Evolutionary conservation across 495 filamentous ascomycete species (phyloP).

Genomic region (Aspergillus sparsus): DNA sequence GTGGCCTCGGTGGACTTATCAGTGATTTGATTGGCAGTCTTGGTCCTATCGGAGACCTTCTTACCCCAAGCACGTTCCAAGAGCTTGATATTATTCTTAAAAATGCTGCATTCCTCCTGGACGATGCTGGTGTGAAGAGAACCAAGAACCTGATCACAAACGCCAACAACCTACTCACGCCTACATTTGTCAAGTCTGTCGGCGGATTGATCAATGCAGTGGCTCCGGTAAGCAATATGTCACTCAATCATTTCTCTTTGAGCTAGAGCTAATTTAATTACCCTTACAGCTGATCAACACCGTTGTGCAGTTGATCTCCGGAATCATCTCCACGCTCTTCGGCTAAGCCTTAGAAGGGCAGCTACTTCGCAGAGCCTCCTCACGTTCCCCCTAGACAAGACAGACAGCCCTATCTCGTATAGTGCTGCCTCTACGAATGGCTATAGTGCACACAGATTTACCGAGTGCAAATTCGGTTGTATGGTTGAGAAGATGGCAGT

Average conservation of each 20-base stretch:
- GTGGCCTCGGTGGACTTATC: slow-evolving; percentile 1
- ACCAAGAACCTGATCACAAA: neutral
- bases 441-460: neutral
- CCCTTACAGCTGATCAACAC: slow-evolving; percentile 1
- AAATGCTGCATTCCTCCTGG: neutral
- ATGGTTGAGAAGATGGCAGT: neutral
- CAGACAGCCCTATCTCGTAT: neutral
- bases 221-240: neutral
- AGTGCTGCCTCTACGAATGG: slow-evolving; percentile 3
- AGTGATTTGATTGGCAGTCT: neutral
- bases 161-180: slow-evolving; percentile 1
- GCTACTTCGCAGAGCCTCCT: neutral
- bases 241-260: neutral
- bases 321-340: slow-evolving; percentile 2
- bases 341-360: neutral
- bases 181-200: neutral
- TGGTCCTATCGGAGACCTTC: neutral
- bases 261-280: neutral
- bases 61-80: neutral
- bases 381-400: neutral
- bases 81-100: neutral
- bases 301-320: slow-evolving; percentile 4
- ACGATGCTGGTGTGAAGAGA: neutral
- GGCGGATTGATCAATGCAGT: slow-evolving; percentile 1
- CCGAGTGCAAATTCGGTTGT: neutral